Evolutionary conservation across 2,329 filamentous ascomycete genomes (phyloP).

Genomic region (Diaporthe citri): DNA sequence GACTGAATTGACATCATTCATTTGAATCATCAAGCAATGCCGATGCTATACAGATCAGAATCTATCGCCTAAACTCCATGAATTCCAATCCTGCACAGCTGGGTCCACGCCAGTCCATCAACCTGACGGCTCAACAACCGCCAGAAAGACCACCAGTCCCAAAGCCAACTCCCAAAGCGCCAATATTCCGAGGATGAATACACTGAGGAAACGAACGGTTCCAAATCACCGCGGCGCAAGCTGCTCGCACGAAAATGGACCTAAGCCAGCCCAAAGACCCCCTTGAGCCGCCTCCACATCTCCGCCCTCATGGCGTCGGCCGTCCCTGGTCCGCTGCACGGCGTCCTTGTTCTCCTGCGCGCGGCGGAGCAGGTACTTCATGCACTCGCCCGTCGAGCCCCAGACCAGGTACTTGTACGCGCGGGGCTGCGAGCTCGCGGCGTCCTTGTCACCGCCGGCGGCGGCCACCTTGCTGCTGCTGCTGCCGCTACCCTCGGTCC

Average conservation of each 20-base stretch:
- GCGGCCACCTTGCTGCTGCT: not conserved
- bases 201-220: no score
- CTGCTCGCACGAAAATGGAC: not conserved
- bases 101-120: not conserved
- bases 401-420: conserved; percentile 78
- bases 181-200: not conserved
- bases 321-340: conserved; percentile 71
- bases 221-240: not conserved
- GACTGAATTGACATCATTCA: not conserved
- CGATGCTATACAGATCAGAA: not conserved
- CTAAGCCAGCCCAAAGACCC: conserved; percentile 53
- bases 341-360: conserved; percentile 83
- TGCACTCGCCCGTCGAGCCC: conserved; percentile 82
- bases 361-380: conserved; percentile 83
- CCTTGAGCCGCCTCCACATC: conserved; percentile 67
- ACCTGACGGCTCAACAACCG: not conserved
- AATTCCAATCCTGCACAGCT: no score
- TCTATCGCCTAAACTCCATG: not conserved
- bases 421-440: conserved; percentile 46
- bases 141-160: not conserved
- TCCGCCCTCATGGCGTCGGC: conserved; percentile 75
- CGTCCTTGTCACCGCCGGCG: conserved; percentile 33
- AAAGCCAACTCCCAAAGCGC: not conserved
- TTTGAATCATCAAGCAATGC: not conserved
- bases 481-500: not conserved